A percentile compares a stretch with the other conserved stretches of the same genome.
phyloP scores from a whole-genome alignment of 768 basidiomycete species.

The Termitomyces titanicus region DNA sequence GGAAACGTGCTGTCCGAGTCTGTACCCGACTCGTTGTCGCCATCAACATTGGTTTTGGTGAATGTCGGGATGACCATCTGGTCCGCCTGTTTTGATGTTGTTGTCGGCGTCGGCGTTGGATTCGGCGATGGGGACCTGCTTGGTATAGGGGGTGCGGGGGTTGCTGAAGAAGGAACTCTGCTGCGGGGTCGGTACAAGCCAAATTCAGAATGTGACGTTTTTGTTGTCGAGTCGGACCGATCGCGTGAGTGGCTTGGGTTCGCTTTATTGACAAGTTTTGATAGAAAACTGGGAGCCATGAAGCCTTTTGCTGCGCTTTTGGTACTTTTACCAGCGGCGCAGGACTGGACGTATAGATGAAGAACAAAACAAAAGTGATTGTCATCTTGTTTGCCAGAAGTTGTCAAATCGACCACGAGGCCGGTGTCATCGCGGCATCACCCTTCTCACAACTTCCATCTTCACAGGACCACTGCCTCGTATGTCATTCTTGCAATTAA shows the following conservation, averaged over 20 bases:
- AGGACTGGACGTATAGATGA: background rate
- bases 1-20: conserved; percentile 33
- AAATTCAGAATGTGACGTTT: conserved; percentile 16
- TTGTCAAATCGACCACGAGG: background rate
- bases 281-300: conserved; percentile 37
- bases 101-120: conserved; percentile 1
- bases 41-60: conserved; percentile 19
- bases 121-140: conserved; percentile 5
- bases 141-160: conserved; percentile 6
- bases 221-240: conserved; percentile 26
- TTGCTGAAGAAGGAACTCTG: conserved; percentile 19
- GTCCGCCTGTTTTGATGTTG: conserved; percentile 5
- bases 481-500: background rate
- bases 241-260: conserved; percentile 24
- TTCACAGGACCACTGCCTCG: background rate
- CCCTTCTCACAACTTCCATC: background rate
- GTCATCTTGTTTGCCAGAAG: background rate
- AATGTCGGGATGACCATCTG: conserved; percentile 14
- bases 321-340: background rate
- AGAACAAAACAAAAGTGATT: background rate
- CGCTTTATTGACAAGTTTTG: conserved; percentile 33
- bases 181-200: conserved; percentile 18
- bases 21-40: conserved; percentile 9
- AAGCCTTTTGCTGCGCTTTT: conserved; percentile 2
- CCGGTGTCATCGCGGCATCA: background rate